Conservation (phyloP, 768 basidiomycete genomes). For the Fistulinella prunicolor region DNA sequence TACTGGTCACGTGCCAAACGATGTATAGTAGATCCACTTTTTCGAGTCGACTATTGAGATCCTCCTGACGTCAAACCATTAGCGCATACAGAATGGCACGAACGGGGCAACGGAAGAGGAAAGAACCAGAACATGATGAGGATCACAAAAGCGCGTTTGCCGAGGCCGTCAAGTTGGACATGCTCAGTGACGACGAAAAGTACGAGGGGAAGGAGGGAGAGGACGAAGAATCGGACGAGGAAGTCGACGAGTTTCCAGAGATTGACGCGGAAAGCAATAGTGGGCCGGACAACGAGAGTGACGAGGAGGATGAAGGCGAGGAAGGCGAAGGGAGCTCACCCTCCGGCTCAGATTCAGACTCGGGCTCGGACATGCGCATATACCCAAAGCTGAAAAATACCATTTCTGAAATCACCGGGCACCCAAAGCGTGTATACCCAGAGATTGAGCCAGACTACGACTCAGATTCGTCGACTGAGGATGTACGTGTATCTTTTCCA, state of each 20-base stretch:
- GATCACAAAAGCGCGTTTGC: slow-evolving; percentile 31
- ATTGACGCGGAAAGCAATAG: slow-evolving; percentile 52
- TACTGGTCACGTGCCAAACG: too few relatives aligned
- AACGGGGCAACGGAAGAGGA: slow-evolving; percentile 53
- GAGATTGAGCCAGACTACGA: slow-evolving; percentile 90
- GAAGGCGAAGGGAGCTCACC: slow-evolving; percentile 35
- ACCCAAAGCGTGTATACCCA: slow-evolving; percentile 78
- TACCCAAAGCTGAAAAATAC: slow-evolving; percentile 66
- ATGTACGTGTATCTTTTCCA: slow-evolving; percentile 48
- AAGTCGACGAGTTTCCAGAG: slow-evolving; percentile 72
- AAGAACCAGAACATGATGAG: slow-evolving; percentile 45
- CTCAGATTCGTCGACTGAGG: slow-evolving; percentile 89
- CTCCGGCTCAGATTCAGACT: slow-evolving; percentile 29
- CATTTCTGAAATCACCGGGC: slow-evolving; percentile 80
- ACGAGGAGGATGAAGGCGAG: slow-evolving; percentile 34
- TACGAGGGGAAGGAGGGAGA: slow-evolving; percentile 28
- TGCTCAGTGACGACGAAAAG: slow-evolving; percentile 72
- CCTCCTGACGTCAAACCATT: too few relatives aligned
- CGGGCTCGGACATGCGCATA: slow-evolving; percentile 49
- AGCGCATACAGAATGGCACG: slow-evolving; percentile 26
- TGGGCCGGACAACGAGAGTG: slow-evolving; percentile 30
- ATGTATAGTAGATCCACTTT: slow-evolving; percentile 3
- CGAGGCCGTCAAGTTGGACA: slow-evolving; percentile 54
- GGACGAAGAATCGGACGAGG: slow-evolving; percentile 47
- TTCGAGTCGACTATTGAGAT: too few relatives aligned